phyloP scores from a whole-genome alignment of 495 filamentous ascomycete genomes.

The Amphirosellinia nigrospora region DNA sequence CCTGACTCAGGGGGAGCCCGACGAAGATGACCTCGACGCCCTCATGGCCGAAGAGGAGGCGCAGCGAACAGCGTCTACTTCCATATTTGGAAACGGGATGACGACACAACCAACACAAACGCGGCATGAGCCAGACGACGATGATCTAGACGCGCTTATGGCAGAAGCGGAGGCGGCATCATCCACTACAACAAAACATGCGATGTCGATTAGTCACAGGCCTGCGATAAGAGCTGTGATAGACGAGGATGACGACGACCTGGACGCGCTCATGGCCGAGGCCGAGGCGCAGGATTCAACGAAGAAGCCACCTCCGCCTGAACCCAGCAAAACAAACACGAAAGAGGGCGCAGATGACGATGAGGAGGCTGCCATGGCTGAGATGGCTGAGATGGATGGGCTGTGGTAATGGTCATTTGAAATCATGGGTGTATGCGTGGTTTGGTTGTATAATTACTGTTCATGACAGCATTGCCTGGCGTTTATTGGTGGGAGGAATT shows the following conservation, averaged over 20 bases:
- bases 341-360: constrained; percentile 47
- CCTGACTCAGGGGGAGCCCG: constrained; percentile 40
- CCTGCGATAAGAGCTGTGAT: not conserved
- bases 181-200: constrained; percentile 4
- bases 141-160: constrained; percentile 60
- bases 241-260: constrained; percentile 47
- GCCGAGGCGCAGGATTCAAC: constrained; percentile 22
- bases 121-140: constrained; percentile 36
- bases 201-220: constrained; percentile 24
- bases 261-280: constrained; percentile 57
- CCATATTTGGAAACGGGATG: constrained; percentile 42
- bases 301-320: not conserved
- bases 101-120: not conserved
- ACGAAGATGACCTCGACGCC: constrained; percentile 59
- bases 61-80: constrained; percentile 32
- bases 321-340: not conserved
- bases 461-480: constrained; percentile 20
- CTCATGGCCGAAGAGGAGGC: constrained; percentile 56
- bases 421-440: not conserved
- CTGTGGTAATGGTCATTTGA: constrained; percentile 65
- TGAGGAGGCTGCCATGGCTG: constrained; percentile 72
- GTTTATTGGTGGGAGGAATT: constrained; percentile 6
- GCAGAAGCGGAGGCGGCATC: constrained; percentile 51
- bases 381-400: constrained; percentile 70
- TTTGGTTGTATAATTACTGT: not conserved